Evolutionary conservation across 129 eudicot genomes (phyloP).

Genomic region (Centella asiatica): DNA sequence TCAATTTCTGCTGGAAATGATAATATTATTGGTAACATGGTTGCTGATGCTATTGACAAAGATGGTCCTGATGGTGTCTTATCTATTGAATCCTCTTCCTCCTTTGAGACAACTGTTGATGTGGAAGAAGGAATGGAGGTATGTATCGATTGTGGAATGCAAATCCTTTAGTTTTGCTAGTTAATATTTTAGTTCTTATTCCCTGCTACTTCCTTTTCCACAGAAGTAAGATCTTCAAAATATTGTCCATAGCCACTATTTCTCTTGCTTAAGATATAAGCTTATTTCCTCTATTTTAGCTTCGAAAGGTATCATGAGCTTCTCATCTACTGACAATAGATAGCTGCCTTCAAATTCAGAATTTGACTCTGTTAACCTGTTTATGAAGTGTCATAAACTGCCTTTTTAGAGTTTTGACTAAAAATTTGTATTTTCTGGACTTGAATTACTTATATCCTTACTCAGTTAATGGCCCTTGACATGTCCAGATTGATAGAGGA

Average conservation of each 20-base stretch:
- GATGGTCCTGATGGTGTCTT: constrained; percentile 63
- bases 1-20: constrained; percentile 54
- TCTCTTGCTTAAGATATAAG: too few relatives aligned
- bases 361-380: background rate
- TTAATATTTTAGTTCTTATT: background rate
- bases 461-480: background rate
- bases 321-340: too few relatives aligned
- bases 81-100: constrained; percentile 61
- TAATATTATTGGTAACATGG: constrained; percentile 40
- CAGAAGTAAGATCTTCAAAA: too few relatives aligned
- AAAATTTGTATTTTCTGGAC: too few relatives aligned
- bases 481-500: constrained; percentile 74
- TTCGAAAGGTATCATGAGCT: too few relatives aligned
- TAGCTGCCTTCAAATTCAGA: background rate
- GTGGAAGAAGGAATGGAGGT: constrained; percentile 95
- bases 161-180: background rate
- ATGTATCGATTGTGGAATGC: constrained; percentile 9
- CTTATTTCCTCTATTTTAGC: too few relatives aligned
- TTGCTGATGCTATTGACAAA: constrained; percentile 59
- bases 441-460: background rate
- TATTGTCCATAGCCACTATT: too few relatives aligned
- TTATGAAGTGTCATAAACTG: too few relatives aligned
- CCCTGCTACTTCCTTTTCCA: too few relatives aligned
- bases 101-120: constrained; percentile 74
- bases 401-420: too few relatives aligned